phyloP scores from a whole-genome alignment of 352 stramenopile genomes.

The Pythium rishiriense region DNA sequence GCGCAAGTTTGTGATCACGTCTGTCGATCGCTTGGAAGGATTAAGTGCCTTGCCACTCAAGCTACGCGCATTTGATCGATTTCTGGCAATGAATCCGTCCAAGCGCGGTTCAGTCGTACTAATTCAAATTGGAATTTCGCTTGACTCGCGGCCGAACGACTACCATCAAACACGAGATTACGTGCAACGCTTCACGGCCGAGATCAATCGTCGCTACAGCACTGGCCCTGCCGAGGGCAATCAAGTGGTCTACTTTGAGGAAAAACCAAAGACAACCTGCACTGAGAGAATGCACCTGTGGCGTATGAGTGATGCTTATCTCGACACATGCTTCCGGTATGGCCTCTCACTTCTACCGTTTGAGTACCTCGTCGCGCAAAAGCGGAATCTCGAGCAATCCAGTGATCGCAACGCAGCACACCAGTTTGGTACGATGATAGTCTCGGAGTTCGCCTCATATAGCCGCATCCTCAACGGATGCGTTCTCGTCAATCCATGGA shows the following conservation, averaged over 20 bases:
- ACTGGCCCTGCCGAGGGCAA: slow-evolving; percentile 18
- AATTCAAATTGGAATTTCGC: slow-evolving; percentile 70
- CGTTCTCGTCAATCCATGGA: slow-evolving; percentile 98
- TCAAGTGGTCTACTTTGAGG: slow-evolving; percentile 73
- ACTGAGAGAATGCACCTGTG: slow-evolving; percentile 71
- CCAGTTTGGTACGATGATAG: slow-evolving; percentile 87
- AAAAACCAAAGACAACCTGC: slow-evolving; percentile 65
- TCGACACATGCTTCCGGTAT: slow-evolving; percentile 68
- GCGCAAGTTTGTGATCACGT: slow-evolving; percentile 77
- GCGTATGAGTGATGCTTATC: slow-evolving; percentile 65
- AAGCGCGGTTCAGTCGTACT: slow-evolving; percentile 73
- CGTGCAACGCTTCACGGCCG: slow-evolving; percentile 85
- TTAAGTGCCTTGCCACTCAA: slow-evolving; percentile 97
- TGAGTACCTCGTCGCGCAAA: slow-evolving; percentile 74
- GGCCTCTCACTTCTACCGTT: slow-evolving; percentile 76
- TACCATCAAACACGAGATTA: slow-evolving; percentile 93
- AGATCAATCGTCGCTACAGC: slow-evolving; percentile 90
- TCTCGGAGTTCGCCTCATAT: slow-evolving; percentile 97
- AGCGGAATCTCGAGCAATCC: slow-evolving; percentile 47
- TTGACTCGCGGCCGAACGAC: slow-evolving; percentile 88
- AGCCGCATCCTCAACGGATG: slow-evolving; percentile 96
- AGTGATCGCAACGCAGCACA: slow-evolving; percentile 24
- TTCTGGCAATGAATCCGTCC: slow-evolving; percentile 88
- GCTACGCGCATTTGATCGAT: slow-evolving; percentile 94
- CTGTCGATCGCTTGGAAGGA: slow-evolving; percentile 94